These are phyloP conservation scores for Teratosphaeria destructans DNA, from an alignment of 2,329 filamentous ascomycete genomes.

Conservation along the genomic window DNA sequence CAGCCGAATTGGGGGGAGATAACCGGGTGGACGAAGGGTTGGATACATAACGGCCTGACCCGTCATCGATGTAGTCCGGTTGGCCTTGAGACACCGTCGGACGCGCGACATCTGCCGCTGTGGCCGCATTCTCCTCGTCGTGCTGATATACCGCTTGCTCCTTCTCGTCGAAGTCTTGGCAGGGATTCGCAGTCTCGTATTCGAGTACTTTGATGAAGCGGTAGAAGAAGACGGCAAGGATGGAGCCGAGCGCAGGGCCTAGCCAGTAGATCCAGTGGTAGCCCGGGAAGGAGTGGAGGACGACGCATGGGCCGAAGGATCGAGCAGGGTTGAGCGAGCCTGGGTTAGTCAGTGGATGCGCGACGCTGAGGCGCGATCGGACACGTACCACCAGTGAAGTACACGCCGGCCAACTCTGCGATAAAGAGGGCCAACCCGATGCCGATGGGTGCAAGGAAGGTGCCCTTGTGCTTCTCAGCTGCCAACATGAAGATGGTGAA, in stretches of 20 bases:
- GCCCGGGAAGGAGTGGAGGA: conserved; percentile 30
- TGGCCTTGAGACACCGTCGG: conserved; percentile 11
- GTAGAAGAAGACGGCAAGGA: conserved; percentile 40
- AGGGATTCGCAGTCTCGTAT: conserved; percentile 42
- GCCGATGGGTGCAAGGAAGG: conserved; percentile 30
- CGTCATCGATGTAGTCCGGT: conserved; percentile 2
- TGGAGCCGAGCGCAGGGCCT: conserved; percentile 35
- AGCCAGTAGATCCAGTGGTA: conserved; percentile 46
- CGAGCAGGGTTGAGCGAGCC: conserved; percentile 40
- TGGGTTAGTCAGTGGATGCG: conserved; percentile 2
- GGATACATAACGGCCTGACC: not conserved
- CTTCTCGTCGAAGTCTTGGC: conserved; percentile 36
- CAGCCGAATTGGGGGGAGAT: not conserved
- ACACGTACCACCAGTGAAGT: conserved; percentile 26
- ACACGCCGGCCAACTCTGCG: conserved; percentile 31
- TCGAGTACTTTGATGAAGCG: conserved; percentile 39
- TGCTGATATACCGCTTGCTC: conserved; percentile 25
- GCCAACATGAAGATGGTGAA: conserved; percentile 40
- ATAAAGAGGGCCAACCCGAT: conserved; percentile 40
- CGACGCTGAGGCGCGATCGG: not conserved
- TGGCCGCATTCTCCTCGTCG: conserved; percentile 28
- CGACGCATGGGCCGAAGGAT: conserved; percentile 39
- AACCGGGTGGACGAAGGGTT: not conserved
- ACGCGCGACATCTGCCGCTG: conserved; percentile 17
- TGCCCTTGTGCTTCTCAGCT: conserved; percentile 33